phyloP scores from a whole-genome alignment of 495 filamentous ascomycete genomes.

The Neurospora cerealis region DNA sequence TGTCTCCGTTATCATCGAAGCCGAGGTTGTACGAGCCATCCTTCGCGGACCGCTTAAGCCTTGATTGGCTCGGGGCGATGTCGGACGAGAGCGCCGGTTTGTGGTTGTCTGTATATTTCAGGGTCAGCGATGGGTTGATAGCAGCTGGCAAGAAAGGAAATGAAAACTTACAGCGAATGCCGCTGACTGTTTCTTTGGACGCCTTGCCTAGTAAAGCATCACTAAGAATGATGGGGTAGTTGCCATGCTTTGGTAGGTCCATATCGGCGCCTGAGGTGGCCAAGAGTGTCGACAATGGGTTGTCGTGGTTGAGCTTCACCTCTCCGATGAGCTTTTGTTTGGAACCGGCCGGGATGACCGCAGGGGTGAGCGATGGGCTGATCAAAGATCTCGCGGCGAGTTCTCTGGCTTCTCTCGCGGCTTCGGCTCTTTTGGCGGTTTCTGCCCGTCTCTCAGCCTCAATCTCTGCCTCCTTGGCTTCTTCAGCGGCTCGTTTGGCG shows the following conservation, averaged over 20 bases:
- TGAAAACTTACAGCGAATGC: slow-evolving; percentile 37
- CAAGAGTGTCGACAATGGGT: slow-evolving; percentile 12
- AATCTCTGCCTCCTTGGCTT: neutral
- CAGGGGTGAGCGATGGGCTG: neutral
- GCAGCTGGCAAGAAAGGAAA: neutral
- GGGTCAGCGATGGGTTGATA: neutral
- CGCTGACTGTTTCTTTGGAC: slow-evolving; percentile 42
- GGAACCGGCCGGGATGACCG: neutral
- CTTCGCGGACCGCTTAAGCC: slow-evolving; percentile 35
- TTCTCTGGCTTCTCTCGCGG: neutral
- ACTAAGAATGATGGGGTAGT: slow-evolving; percentile 46
- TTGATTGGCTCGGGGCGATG: slow-evolving; percentile 31
- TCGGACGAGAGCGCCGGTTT: slow-evolving; percentile 37
- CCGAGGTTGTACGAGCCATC: slow-evolving; percentile 35
- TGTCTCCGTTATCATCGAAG: slow-evolving; percentile 36
- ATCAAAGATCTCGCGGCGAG: neutral
- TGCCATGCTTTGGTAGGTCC: slow-evolving; percentile 41
- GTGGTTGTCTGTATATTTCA: slow-evolving; percentile 38
- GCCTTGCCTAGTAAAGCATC: slow-evolving; percentile 43
- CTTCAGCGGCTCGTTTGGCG: neutral
- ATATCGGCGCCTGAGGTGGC: slow-evolving; percentile 20
- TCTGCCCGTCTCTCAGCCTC: neutral
- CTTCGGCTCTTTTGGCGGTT: neutral
- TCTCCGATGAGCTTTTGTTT: neutral
- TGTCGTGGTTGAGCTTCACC: neutral